A percentile compares a stretch with the other conserved stretches of the same genome.
Conservation (phyloP, 2,329 filamentous ascomycete genomes). For the Alternaria dauci region DNA sequence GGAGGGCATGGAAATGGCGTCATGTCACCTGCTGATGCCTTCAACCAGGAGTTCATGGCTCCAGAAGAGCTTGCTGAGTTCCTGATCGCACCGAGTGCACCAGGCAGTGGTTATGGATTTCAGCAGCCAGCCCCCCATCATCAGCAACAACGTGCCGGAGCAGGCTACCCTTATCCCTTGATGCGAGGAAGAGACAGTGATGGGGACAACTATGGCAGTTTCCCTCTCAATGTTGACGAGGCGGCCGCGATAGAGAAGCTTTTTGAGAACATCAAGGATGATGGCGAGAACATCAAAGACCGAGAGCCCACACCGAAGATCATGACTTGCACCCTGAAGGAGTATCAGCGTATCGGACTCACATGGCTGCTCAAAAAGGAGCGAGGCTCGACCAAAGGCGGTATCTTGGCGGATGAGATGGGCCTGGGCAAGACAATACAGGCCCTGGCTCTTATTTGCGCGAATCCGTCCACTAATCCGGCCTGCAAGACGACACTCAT, state of each 20-base stretch:
- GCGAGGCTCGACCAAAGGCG: conserved; percentile 73
- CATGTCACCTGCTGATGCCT: conserved; percentile 23
- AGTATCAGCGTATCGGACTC: conserved; percentile 81
- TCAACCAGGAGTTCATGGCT: conserved; percentile 38
- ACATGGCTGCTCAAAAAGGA: conserved; percentile 81
- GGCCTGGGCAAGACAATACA: conserved; percentile 81
- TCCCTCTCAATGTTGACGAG: conserved; percentile 25
- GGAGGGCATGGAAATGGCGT: conserved; percentile 5
- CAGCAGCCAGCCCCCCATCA: conserved; percentile 8
- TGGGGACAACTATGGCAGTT: conserved; percentile 25
- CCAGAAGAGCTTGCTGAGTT: conserved; percentile 41
- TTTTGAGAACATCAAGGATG: conserved; percentile 43
- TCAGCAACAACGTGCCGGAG: not conserved
- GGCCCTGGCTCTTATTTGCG: conserved; percentile 77
- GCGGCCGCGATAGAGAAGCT: conserved; percentile 40
- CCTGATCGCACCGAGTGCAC: conserved; percentile 28
- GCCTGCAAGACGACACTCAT: conserved; percentile 79
- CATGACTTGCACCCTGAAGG: conserved; percentile 74
- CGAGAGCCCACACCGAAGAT: conserved; percentile 74
- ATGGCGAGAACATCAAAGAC: conserved; percentile 57
- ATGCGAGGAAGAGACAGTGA: conserved; percentile 17
- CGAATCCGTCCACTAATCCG: conserved; percentile 67
- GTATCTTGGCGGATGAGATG: conserved; percentile 72
- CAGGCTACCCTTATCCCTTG: not conserved
- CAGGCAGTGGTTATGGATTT: conserved; percentile 24